Base-by-base conservation (phyloP, 2,329 filamentous ascomycete genomes). In the Teratosphaeria viscida region DNA sequence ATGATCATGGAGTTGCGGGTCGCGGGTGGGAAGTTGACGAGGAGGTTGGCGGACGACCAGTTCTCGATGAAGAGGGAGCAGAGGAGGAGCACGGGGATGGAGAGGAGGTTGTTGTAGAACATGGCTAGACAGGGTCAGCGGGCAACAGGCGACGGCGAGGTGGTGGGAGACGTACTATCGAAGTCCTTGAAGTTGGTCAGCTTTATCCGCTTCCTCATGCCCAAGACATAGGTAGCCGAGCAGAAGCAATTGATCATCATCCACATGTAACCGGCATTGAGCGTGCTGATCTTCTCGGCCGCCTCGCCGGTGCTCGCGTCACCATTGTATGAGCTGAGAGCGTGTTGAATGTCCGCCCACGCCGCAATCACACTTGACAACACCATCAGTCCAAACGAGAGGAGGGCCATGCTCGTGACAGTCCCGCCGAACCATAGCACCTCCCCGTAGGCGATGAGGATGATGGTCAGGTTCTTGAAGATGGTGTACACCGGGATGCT, bases 131-230 rank as follows among this genome's bases (percentile, higher is more conserved):
- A 16, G 5, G n/a, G 29, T 29, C 26, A 53, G 39, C 14, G 14
- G 39, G 55, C 26, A 57, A 43, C 54, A 43, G 59, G 11, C 7
- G 14, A 32, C 3, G 37, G 29, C 26, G 32, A 32, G 27, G 52
- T 26, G 32, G 26, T 29, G 34, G 29, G 37, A 43, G n/a, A 43
- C n/a, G 10, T 26, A 27, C 52, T 57, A 37, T 99, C 94, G 81
- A 95, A 97, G 75, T 97, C 94, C 82, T 96, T 96, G 79, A 99
- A 97, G 81, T 96, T 96, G 80, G 95, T 96, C 77, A 95, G 85
- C 86, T 97, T 97, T 75, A 99, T 97, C 66, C 95, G 88, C 82
- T 97, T 97, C 73, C 94, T 87, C 92, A 96, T 97, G 67, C 88
- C 84, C 64, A 99, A 78, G 54, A 97, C 81, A 70, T 95, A 97